A percentile compares a stretch with the other conserved stretches of the same genome.
phyloP scores from a whole-genome alignment of 768 basidiomycete species.

The Exsudoporus frostii region DNA sequence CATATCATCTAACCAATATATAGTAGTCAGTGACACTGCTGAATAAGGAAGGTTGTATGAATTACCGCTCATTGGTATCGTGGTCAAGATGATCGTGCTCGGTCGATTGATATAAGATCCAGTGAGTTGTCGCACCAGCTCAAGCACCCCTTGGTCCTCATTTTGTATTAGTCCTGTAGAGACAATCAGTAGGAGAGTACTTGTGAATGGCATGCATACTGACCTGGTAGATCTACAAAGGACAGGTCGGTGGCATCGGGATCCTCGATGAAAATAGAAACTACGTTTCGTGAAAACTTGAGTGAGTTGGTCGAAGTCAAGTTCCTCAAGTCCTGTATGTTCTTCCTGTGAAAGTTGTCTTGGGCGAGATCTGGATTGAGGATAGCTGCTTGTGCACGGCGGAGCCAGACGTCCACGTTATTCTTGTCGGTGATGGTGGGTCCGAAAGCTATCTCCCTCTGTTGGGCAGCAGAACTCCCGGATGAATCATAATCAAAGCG shows the following conservation, averaged over 20 bases:
- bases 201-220: background rate
- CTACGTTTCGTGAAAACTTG: constrained; percentile 50
- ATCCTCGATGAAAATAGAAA: constrained; percentile 46
- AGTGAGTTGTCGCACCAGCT: constrained; percentile 48
- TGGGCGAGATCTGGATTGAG: constrained; percentile 28
- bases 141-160: constrained; percentile 37
- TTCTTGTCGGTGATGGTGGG: constrained; percentile 26
- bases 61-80: constrained; percentile 63
- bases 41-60: background rate
- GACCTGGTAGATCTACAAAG: constrained; percentile 56
- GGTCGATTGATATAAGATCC: constrained; percentile 42
- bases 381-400: constrained; percentile 47
- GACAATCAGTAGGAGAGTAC: constrained; percentile 1
- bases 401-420: constrained; percentile 40
- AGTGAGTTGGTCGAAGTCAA: constrained; percentile 22
- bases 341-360: constrained; percentile 23
- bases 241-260: constrained; percentile 45
- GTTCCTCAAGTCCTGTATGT: constrained; percentile 23
- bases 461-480: constrained; percentile 20
- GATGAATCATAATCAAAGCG: constrained; percentile 31
- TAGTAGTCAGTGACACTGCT: background rate
- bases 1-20: constrained; percentile 52
- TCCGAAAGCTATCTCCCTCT: constrained; percentile 28
- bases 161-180: constrained; percentile 57
- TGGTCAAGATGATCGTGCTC: constrained; percentile 62